Evolutionary conservation across 2,329 filamentous ascomycete genomes (phyloP), one percentile per base, ranked within the genome.

Genomic region (Colletotrichum cordylinicola): DNA sequence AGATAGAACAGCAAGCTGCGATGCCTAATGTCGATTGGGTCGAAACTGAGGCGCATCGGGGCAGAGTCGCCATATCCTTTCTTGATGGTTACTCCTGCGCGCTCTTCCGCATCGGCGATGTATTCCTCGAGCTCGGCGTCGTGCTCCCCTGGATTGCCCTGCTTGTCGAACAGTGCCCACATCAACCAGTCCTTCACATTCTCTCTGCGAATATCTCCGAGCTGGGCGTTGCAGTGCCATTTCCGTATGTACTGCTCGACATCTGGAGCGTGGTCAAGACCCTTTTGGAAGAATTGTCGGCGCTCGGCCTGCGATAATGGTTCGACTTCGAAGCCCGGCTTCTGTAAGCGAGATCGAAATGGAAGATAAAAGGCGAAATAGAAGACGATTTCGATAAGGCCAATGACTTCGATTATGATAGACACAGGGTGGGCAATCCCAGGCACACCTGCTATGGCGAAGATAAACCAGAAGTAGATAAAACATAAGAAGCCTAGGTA

Each of bases 181-280:
- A 90, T 85, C 33, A 94, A 82, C 80, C 94, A 94, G 77, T 94
- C 91, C 78, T 88, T 89, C 67, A 94, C 83, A 79, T 95, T 94
- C n/a, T 94, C 92, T 24, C 90, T 85, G 61, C 89, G 87, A 72
- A 95, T 91, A 29, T 93, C 91, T 24, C 85, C 82, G 2, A 86
- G 74, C 16, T 89, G 85, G 2, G 92, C 91, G 43, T 90, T 90
- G n/a, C 91, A 86, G 78, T 94, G 94, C 93, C 93, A 95, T 75
- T 87, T 87, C 58, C 85, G 87, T 55, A 95, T 78, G 80, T 93
- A 95, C 29, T 83, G 83, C 72, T 91, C 89, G 0, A 87, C 84
- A 74, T 92, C 88, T 1, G 89, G 85, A 4, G 93, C 87, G 78
- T 90, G 90, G 35, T 85, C 85, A 71, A 89, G 85, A 81, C 91